Percentiles rank a stretch among this genome's conserved stretches.
Conservation (phyloP, 305 asterid genomes). For the Galium porrigens region DNA sequence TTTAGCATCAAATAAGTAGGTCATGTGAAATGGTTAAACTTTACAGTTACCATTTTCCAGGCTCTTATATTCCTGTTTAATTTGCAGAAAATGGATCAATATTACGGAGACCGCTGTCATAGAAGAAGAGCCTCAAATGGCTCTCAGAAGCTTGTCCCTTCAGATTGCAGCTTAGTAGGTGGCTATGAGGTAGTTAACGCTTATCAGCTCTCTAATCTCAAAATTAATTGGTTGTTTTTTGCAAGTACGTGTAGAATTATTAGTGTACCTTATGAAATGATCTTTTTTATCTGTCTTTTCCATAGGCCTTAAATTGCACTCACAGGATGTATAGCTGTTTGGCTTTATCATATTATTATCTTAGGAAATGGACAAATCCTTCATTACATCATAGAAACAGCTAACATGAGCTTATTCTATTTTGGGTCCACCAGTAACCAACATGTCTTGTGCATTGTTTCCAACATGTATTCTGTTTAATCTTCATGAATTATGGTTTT, state of each 20-base stretch:
- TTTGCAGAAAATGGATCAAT: conserved; percentile 55
- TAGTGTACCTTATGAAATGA: not conserved
- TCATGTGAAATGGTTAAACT: not conserved
- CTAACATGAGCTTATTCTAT: conserved; percentile 41
- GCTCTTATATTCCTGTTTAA: conserved; percentile 2
- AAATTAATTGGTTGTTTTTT: not conserved
- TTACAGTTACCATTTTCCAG: not conserved
- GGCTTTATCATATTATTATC: conserved; percentile 13
- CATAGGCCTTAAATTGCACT: conserved; percentile 13
- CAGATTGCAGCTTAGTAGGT: conserved; percentile 27
- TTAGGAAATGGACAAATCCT: conserved; percentile 39
- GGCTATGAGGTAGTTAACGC: conserved; percentile 38
- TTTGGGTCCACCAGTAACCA: conserved; percentile 39
- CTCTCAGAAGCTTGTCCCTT: conserved; percentile 42
- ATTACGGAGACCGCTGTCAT: conserved; percentile 28
- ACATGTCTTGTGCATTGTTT: conserved; percentile 35
- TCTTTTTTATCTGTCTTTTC: not conserved
- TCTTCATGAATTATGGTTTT: conserved; percentile 9
- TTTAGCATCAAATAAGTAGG: not conserved
- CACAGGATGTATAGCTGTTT: conserved; percentile 17
- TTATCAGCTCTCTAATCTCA: not conserved
- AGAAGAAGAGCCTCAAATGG: conserved; percentile 51
- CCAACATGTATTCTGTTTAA: conserved; percentile 17
- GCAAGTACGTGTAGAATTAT: not conserved
- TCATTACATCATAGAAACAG: conserved; percentile 21